A percentile compares a stretch with the other conserved stretches of the same genome.
These are phyloP conservation scores for Thermomucor indicae-seudaticae DNA, from an alignment of 371 early-diverging fungal species.

Conservation along the genomic window DNA sequence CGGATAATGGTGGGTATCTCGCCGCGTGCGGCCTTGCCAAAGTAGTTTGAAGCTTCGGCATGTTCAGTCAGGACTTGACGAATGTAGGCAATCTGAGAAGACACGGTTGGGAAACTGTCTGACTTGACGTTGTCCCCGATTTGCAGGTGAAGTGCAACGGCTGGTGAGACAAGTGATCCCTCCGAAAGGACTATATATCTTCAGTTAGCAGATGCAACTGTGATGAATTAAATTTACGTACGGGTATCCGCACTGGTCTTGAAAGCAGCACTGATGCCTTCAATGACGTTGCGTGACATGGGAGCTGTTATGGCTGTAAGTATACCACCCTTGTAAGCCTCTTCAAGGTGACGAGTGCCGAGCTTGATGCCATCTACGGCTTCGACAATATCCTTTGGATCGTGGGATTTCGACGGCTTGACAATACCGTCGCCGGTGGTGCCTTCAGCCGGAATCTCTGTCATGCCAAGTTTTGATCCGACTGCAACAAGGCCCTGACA, in stretches of 20 bases:
- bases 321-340: slow-evolving; percentile 62
- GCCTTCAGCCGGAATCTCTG: slow-evolving; percentile 55
- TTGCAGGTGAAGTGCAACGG: slow-evolving; percentile 62
- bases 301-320: slow-evolving; percentile 54
- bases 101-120: slow-evolving; percentile 48
- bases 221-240: not conserved
- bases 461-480: slow-evolving; percentile 50
- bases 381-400: slow-evolving; percentile 26
- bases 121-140: slow-evolving; percentile 52
- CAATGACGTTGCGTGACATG: slow-evolving; percentile 30
- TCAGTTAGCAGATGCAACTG: no score
- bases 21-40: slow-evolving; percentile 51
- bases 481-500: slow-evolving; percentile 44
- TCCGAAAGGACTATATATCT: slow-evolving; percentile 15
- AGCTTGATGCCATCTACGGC: slow-evolving; percentile 60
- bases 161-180: slow-evolving; percentile 26
- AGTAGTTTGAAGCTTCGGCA: slow-evolving; percentile 15
- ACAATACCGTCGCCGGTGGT: slow-evolving; percentile 52
- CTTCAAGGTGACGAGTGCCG: slow-evolving; percentile 53
- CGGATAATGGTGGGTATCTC: slow-evolving; percentile 58
- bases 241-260: slow-evolving; percentile 15
- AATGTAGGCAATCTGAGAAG: slow-evolving; percentile 61
- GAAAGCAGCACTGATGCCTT: slow-evolving; percentile 35
- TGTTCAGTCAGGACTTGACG: slow-evolving; percentile 43
- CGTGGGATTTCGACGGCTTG: slow-evolving; percentile 12